Evolutionary conservation across 257 asterid genomes (phyloP).

Genomic region (Solanum dulcamara): DNA sequence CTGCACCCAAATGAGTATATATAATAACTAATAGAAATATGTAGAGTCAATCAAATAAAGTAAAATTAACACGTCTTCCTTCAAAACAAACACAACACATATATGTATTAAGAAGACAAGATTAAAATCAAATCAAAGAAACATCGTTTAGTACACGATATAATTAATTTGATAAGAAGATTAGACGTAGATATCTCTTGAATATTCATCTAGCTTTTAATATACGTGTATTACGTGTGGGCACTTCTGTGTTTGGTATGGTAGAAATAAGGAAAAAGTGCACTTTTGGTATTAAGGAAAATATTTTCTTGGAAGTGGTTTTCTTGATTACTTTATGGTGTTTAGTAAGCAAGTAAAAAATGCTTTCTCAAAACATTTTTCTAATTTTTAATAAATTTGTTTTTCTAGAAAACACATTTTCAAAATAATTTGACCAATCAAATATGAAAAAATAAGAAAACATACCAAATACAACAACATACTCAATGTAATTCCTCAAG

Average conservation of each 20-base stretch:
- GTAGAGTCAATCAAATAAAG: neutral
- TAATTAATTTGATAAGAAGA: neutral
- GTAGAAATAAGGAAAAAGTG: too few species aligned
- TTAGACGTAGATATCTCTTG: neutral
- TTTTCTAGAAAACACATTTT: neutral
- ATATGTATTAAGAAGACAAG: neutral
- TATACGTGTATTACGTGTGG: neutral
- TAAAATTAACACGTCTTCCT: neutral
- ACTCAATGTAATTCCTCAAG: neutral
- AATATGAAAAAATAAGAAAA: neutral
- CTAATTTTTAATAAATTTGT: neutral
- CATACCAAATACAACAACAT: neutral
- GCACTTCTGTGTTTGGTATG: neutral
- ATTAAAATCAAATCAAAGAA: neutral
- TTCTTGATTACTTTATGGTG: too few species aligned
- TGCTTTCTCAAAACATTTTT: neutral
- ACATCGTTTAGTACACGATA: neutral
- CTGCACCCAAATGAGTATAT: neutral
- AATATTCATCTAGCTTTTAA: neutral
- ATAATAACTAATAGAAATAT: neutral
- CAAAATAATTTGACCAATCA: neutral
- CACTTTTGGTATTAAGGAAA: too few species aligned
- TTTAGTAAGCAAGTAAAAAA: too few species aligned
- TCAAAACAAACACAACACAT: neutral
- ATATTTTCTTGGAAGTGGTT: too few species aligned